Conservation (phyloP, 1,284 basidiomycete species). For the Cutaneotrichosporon sp. region DNA sequence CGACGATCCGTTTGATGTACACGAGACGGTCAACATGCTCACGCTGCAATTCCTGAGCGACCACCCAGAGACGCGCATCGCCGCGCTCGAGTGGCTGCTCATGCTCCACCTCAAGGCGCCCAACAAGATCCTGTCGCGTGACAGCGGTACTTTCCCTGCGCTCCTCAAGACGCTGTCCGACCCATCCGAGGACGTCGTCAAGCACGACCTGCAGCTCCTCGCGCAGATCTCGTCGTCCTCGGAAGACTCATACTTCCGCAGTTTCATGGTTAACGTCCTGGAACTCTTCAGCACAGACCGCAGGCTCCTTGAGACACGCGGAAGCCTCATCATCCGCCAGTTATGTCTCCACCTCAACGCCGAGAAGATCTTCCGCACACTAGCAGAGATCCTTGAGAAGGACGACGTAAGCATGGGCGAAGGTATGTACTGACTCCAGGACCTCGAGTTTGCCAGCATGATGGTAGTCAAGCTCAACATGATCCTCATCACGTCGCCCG, state of each 20-base stretch:
- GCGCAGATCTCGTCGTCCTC: slow-evolving; percentile 89
- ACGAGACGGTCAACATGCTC: slow-evolving; percentile 82
- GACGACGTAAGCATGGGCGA: slow-evolving; percentile 66
- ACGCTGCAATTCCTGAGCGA: slow-evolving; percentile 93
- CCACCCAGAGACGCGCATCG: slow-evolving; percentile 91
- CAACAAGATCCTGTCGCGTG: slow-evolving; percentile 91
- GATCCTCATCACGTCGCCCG: slow-evolving; percentile 93
- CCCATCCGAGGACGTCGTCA: slow-evolving; percentile 94
- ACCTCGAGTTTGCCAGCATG: slow-evolving; percentile 92
- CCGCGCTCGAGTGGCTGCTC: slow-evolving; percentile 93
- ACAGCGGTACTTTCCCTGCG: slow-evolving; percentile 93
- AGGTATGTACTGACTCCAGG: slow-evolving; percentile 51
- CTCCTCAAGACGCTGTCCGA: slow-evolving; percentile 94
- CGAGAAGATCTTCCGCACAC: slow-evolving; percentile 89
- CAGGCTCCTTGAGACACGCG: slow-evolving; percentile 80
- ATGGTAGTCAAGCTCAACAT: slow-evolving; percentile 97
- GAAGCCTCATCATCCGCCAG: slow-evolving; percentile 93
- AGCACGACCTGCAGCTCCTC: slow-evolving; percentile 88
- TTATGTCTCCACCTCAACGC: slow-evolving; percentile 91
- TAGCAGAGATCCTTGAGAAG: slow-evolving; percentile 95
- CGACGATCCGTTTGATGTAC: slow-evolving; percentile 83
- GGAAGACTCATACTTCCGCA: slow-evolving; percentile 90
- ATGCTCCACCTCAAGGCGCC: slow-evolving; percentile 99
- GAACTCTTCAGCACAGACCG: slow-evolving; percentile 94
- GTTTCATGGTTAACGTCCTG: slow-evolving; percentile 91